Evolutionary conservation across 2,329 filamentous ascomycete genomes (phyloP), one percentile per base, ranked within the genome.

Genomic region (Calonectria crousiana): DNA sequence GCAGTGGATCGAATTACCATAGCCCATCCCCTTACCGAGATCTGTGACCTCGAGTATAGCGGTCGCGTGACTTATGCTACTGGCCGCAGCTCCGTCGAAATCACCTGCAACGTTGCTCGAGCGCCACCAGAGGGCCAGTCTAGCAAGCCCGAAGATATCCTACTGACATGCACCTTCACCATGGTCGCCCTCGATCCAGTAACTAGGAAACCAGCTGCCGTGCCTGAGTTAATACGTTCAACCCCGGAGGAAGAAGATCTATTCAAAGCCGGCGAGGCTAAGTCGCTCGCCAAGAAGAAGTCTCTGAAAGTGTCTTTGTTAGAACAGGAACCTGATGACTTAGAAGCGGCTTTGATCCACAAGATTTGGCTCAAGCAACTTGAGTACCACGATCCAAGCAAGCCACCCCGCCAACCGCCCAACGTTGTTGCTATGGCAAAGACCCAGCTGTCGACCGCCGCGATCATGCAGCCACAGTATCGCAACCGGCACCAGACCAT

Each of bases 31-130:
- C 86, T 95, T 30, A 93, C 91, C 47, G 93, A 95, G 79, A 95
- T 96, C 69, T 95, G 93, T 77, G 94, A 96, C 82, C 89, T 96
- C 13, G 92, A 95, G 80, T 89, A 95, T 49, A 94, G 92, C 53
- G 88, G 88, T 4, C 86, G 87, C 73, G 87, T 88, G 11, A 88
- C 93, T 0, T 95, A 95, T 81, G 93, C 93, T 0, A 93, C 93
- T 1, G 93, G 94, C 0, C 86, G 93, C 72, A 94, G 92, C 74
- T 94, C 92, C 81, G 91, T 95, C 84, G 93, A 95, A 78, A 92
- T 95, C 11, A 94, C 93, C 0, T 90, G 94, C 77, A 92, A 94
- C 81, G 93, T 95, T 23, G 92, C 93, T 10, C 93, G 93, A 80
- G 93, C 91, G 0, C 90, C 92, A 0, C 85, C 88, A 38, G 85